These are phyloP conservation scores for Gossypium stocksii DNA, from an alignment of 345 rosid genomes.

Conservation along the genomic window DNA sequence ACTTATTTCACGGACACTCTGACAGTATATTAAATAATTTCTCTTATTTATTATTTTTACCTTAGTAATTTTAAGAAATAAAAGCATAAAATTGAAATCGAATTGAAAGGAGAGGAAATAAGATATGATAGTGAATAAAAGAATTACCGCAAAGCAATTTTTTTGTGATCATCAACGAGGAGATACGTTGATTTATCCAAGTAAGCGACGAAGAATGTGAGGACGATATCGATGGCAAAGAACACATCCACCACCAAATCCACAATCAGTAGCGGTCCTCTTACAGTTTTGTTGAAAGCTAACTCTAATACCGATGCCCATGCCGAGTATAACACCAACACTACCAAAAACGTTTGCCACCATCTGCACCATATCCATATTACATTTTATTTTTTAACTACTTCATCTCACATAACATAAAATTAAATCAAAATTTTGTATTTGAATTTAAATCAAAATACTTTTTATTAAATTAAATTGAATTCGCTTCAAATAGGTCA, in stretches of 20 bases:
- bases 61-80: no score
- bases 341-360: conserved; percentile 78
- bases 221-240: conserved; percentile 69
- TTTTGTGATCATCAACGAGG: conserved; percentile 68
- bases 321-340: conserved; percentile 71
- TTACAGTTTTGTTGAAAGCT: conserved; percentile 58
- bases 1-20: fast-evolving
- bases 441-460: no score
- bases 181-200: conserved; percentile 76
- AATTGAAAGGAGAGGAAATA: not conserved
- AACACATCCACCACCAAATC: conserved; percentile 80
- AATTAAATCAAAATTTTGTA: no score
- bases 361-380: conserved; percentile 31
- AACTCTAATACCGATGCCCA: conserved; percentile 87
- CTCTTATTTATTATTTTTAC: no score
- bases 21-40: not conserved
- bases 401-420: not conserved
- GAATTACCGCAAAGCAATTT: conserved; percentile 56
- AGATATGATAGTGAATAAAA: no score
- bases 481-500: no score
- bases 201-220: conserved; percentile 88
- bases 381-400: not conserved
- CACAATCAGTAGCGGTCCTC: conserved; percentile 41
- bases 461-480: no score
- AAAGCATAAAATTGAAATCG: not conserved